These are phyloP conservation scores for Entomophthora muscae DNA, from an alignment of 371 early-diverging fungal species.

Conservation along the genomic window DNA sequence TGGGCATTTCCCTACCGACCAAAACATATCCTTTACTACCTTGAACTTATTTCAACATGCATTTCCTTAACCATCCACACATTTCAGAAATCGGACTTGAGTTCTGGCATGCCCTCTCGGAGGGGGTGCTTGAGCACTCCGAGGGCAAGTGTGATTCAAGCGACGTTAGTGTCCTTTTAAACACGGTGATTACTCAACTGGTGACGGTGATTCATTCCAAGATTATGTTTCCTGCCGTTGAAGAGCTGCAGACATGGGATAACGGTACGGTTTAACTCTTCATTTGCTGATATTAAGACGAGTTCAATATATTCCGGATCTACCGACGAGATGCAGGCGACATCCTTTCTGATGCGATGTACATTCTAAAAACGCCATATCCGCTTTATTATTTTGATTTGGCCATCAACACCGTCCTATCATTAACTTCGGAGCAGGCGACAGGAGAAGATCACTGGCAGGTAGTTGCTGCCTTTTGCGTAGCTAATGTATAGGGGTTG, in stretches of 20 bases:
- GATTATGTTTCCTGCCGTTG: neutral
- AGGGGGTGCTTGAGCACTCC: neutral
- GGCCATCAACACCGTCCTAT: neutral
- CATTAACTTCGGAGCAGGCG: neutral
- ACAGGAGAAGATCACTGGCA: neutral
- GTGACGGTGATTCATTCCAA: constrained; percentile 1
- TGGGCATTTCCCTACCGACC: neutral
- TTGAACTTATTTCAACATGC: neutral
- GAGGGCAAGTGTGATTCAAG: neutral
- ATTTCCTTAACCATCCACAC: neutral
- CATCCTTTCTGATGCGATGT: neutral
- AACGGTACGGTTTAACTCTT: neutral
- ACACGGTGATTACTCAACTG: neutral
- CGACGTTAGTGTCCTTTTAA: neutral
- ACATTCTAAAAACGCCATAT: neutral
- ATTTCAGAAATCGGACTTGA: neutral
- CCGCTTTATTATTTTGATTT: neutral
- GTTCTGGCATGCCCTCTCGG: neutral
- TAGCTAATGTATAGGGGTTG: neutral
- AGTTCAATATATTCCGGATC: neutral
- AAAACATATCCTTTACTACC: neutral
- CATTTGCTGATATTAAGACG: neutral
- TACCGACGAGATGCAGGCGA: neutral
- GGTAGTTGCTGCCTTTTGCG: neutral
- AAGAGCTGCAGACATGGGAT: neutral